Conservation (phyloP, 306 rosid species). For the Dalbergia cochinchinensis region DNA sequence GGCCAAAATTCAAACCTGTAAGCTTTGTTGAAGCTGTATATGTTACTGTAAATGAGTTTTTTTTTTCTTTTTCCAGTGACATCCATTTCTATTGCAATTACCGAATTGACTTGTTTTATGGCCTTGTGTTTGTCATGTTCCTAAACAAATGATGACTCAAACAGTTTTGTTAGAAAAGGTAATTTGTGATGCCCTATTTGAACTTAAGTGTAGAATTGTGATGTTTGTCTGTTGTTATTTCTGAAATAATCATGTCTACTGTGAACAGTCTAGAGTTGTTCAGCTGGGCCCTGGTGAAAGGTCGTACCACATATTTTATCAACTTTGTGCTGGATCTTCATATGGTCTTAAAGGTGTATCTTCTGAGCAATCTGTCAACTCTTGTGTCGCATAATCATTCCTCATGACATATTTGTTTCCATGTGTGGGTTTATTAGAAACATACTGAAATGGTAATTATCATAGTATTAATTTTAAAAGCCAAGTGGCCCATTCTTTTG, state of each 20-base stretch:
- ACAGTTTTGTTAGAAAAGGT: constrained; percentile 92
- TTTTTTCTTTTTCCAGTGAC: constrained; percentile 14
- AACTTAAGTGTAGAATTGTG: constrained; percentile 34
- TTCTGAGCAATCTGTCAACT: constrained; percentile 28
- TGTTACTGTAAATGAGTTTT: constrained; percentile 31
- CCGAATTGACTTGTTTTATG: constrained; percentile 56
- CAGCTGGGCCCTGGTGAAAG: constrained; percentile 78
- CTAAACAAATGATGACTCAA: constrained; percentile 43
- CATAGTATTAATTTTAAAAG: constrained; percentile 28
- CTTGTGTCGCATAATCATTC: constrained; percentile 20
- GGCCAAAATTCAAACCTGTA: constrained; percentile 87
- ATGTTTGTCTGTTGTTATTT: constrained; percentile 38
- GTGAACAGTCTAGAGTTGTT: constrained; percentile 90
- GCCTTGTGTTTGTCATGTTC: constrained; percentile 49
- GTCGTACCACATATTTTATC: constrained; percentile 91
- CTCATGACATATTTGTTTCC: constrained; percentile 23
- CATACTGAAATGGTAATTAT: constrained; percentile 28
- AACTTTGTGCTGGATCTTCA: constrained; percentile 95
- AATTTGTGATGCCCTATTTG: constrained; percentile 48
- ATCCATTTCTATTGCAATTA: constrained; percentile 43
- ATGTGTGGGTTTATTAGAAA: constrained; percentile 26
- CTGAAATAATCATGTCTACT: constrained; percentile 50
- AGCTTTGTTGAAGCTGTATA: constrained; percentile 51
- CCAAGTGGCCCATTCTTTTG: constrained; percentile 33
- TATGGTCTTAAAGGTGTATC: constrained; percentile 73